Evolutionary conservation across 2,329 filamentous ascomycete species (phyloP).

Genomic region (Iodosphaeria phyllophila): DNA sequence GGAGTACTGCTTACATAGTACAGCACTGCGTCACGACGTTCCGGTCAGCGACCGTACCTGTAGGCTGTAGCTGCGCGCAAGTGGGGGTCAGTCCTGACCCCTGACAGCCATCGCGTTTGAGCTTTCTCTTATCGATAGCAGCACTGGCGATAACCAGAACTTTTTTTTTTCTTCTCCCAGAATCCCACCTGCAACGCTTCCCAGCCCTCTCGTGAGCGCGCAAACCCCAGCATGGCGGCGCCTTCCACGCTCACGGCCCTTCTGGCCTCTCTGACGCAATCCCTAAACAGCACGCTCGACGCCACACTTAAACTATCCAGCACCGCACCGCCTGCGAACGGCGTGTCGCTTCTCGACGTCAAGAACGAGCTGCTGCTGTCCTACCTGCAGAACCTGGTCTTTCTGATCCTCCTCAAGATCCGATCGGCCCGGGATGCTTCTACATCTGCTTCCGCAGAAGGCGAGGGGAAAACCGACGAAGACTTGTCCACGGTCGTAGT

Average conservation of each 20-base stretch:
- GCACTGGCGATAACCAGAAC: background rate
- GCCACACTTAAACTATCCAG: constrained; percentile 41
- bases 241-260: constrained; percentile 28
- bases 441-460: too few relatives aligned
- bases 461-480: constrained; percentile 15
- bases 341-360: constrained; percentile 83
- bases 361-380: constrained; percentile 97
- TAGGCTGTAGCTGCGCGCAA: too few relatives aligned
- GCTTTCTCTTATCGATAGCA: background rate
- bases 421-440: constrained; percentile 27
- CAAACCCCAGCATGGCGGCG: constrained; percentile 20
- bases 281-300: constrained; percentile 44
- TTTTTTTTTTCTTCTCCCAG: too few relatives aligned
- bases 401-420: constrained; percentile 67
- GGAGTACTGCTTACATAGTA: too few relatives aligned
- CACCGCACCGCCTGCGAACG: constrained; percentile 59
- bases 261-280: constrained; percentile 35
- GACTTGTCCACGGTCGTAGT: constrained; percentile 49
- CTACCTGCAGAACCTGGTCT: constrained; percentile 87
- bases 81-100: too few relatives aligned
- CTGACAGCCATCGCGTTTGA: too few relatives aligned
- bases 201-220: background rate
- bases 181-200: too few relatives aligned
- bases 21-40: too few relatives aligned
- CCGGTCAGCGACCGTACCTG: too few relatives aligned